Evolutionary conservation across 2,329 filamentous ascomycete species (phyloP), one percentile per base, ranked within the genome.

Genomic region (Pezicula rhizophila): DNA sequence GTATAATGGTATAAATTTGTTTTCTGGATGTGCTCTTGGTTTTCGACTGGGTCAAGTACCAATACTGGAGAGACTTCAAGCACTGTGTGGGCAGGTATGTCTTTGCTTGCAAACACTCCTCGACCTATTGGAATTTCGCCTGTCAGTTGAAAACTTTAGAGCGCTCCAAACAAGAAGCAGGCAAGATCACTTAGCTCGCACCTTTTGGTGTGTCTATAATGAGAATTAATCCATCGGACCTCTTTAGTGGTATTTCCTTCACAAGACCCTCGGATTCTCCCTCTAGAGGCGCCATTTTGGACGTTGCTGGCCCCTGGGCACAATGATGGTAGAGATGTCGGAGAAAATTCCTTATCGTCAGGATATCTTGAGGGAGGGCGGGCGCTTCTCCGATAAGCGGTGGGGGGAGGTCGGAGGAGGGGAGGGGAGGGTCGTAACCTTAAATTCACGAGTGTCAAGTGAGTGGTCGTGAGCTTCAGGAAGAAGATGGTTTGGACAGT

Each of bases 1-100:
- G 76, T 79, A 55, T 80, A 80, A 58, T 80, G 73, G 58, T 73
- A 74, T 4, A 81, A 60, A 2, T 67, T 65, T 0, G 77, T 79
- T 26, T 76, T 68, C 46, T 68, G 66, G 48, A 79, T 69, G 56
- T 79, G 68, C 11, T 67, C 54, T 47, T 67, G 64, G 53, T 76
- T 78, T 54, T 79, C 75, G 39, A 64, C 57, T 1, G 67, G 56
- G 25, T 69, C 67, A 14, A 81, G 62, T 2, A 79, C 61, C 5
- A 80, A 60, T 5, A 78, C 76, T 4, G 76, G 76, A 37, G 68
- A 77, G 8, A 72, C 69, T 54, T 79, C 77, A 50, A 80, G 63
- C 5, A 75, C 60, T 0, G 73, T 76, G 11, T 69, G 66, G 2
- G 69, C 67, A 14, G 72, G 66, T 45, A 80, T 78, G 33, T 63